Evolutionary conservation across 2,329 filamentous ascomycete genomes (phyloP).

Genomic region (Hymenoscyphus occultus): DNA sequence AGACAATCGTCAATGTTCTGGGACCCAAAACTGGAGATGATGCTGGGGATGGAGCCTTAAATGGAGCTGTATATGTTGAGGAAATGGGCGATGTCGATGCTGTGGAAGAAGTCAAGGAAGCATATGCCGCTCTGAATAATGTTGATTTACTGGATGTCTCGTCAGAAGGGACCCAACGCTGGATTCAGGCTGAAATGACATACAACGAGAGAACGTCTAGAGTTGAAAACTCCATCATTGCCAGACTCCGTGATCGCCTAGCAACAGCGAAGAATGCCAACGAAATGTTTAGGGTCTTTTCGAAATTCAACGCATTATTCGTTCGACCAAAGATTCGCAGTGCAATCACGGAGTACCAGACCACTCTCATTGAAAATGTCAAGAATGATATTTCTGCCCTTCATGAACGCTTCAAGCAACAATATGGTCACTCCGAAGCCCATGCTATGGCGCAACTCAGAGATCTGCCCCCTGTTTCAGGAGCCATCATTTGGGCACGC

Average conservation of each 20-base stretch:
- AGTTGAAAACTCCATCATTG: slow-evolving; percentile 98
- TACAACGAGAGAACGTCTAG: slow-evolving; percentile 97
- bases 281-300: slow-evolving; percentile 99
- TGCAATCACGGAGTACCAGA: slow-evolving; percentile 96
- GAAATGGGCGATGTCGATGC: slow-evolving; percentile 97
- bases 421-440: slow-evolving; percentile 96
- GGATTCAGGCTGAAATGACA: slow-evolving; percentile 89
- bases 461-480: slow-evolving; percentile 91
- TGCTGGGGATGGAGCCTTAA: slow-evolving; percentile 50
- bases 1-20: slow-evolving; percentile 95
- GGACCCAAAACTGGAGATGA: slow-evolving; percentile 66
- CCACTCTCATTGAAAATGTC: slow-evolving; percentile 95
- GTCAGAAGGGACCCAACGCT: slow-evolving; percentile 81
- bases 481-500: slow-evolving; percentile 94
- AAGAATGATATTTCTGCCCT: slow-evolving; percentile 91
- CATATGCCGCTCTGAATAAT: slow-evolving; percentile 90
- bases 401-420: slow-evolving; percentile 97
- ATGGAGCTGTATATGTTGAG: slow-evolving; percentile 72
- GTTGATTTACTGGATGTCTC: slow-evolving; percentile 94
- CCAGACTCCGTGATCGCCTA: slow-evolving; percentile 83
- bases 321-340: slow-evolving; percentile 98
- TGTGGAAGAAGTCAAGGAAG: slow-evolving; percentile 91
- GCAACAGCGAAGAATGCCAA: slow-evolving; percentile 96
- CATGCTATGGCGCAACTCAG: slow-evolving; percentile 97
- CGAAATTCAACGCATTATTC: slow-evolving; percentile 98